Conservation (phyloP, 352 stramenopile species). For the Globisporangium paroecandrum region DNA sequence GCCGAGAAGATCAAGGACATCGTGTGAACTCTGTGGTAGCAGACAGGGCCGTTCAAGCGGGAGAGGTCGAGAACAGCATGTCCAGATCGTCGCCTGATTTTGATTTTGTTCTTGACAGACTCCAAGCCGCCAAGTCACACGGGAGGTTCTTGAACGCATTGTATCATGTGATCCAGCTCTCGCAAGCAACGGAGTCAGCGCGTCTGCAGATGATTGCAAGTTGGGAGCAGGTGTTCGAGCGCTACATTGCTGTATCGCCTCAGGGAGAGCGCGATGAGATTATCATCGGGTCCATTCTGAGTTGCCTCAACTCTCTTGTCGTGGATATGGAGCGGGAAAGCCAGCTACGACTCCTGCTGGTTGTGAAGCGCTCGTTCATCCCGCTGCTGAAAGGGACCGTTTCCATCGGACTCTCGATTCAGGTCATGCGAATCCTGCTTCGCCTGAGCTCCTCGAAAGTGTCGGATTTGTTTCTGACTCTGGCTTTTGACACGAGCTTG, state of each 20-base stretch:
- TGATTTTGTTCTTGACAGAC: constrained; percentile 23
- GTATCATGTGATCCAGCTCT: constrained; percentile 49
- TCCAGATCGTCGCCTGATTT: constrained; percentile 21
- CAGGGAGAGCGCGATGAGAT: constrained; percentile 57
- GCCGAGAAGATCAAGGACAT: not conserved
- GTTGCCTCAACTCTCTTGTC: constrained; percentile 33
- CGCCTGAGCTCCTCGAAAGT: constrained; percentile 42
- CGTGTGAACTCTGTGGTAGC: not conserved
- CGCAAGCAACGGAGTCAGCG: constrained; percentile 20
- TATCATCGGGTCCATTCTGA: constrained; percentile 42
- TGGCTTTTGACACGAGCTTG: constrained; percentile 56
- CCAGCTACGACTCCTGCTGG: constrained; percentile 44
- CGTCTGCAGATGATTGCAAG: constrained; percentile 25
- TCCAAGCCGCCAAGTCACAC: constrained; percentile 48
- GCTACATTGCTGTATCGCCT: constrained; percentile 35
- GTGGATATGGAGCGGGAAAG: constrained; percentile 28
- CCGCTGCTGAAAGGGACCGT: constrained; percentile 38
- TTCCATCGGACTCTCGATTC: constrained; percentile 27
- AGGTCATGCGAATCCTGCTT: constrained; percentile 47
- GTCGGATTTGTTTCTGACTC: constrained; percentile 50
- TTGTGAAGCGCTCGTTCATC: constrained; percentile 51
- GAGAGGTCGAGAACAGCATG: not conserved
- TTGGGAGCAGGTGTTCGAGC: constrained; percentile 49
- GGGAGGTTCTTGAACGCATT: constrained; percentile 59
- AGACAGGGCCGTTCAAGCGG: not conserved